phyloP scores from a whole-genome alignment of 352 stramenopile genomes.

The Phytophthora colocasiae region DNA sequence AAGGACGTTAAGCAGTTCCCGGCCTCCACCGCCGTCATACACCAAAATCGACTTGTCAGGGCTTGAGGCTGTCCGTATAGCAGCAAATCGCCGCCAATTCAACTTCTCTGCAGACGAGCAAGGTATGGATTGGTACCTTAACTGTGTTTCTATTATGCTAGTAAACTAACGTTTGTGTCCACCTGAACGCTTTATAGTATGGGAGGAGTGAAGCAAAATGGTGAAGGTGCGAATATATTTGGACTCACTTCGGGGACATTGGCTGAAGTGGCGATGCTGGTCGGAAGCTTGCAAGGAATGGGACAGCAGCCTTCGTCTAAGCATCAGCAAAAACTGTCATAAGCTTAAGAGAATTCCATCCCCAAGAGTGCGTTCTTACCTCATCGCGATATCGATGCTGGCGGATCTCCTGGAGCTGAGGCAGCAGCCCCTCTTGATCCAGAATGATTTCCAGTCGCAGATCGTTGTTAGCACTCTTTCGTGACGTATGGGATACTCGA shows the following conservation, averaged over 20 bases:
- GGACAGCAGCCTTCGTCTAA: constrained; percentile 30
- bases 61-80: constrained; percentile 50
- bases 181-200: constrained; percentile 9
- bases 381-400: constrained; percentile 61
- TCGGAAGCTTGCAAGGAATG: constrained; percentile 50
- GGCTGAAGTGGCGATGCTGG: constrained; percentile 38
- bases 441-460: constrained; percentile 67
- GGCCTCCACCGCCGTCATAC: constrained; percentile 19
- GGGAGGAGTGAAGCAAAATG: constrained; percentile 21
- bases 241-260: constrained; percentile 31
- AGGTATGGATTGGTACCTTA: constrained; percentile 6
- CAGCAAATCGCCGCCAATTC: constrained; percentile 47
- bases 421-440: constrained; percentile 65
- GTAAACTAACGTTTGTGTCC: constrained; percentile 10
- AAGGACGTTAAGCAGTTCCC: constrained; percentile 4
- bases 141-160: neutral
- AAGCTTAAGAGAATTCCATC: neutral
- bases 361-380: constrained; percentile 19
- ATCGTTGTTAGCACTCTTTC: constrained; percentile 65
- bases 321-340: constrained; percentile 2
- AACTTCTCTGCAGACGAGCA: constrained; percentile 49
- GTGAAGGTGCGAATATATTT: neutral
- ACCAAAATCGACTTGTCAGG: constrained; percentile 43
- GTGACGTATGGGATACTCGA: constrained; percentile 65
- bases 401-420: constrained; percentile 60